Conservation (phyloP, 2,329 filamentous ascomycete genomes). For the Trichocomaceae sp. region DNA sequence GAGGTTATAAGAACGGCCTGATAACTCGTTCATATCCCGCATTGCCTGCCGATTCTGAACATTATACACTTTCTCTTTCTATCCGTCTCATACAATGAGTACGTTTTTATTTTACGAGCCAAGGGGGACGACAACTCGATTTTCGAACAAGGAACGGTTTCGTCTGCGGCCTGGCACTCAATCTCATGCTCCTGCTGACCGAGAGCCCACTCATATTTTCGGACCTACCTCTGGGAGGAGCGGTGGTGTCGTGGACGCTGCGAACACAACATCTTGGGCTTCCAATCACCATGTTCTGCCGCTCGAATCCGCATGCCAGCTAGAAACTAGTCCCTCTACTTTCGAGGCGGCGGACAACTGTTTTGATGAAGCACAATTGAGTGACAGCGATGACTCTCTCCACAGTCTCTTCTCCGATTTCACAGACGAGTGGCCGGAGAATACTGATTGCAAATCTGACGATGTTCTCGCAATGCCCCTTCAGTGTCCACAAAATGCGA, state of each 20-base stretch:
- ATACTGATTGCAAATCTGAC: neutral
- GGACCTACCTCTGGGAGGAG: no score
- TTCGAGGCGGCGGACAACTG: neutral
- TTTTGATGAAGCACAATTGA: neutral
- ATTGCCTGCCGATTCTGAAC: neutral
- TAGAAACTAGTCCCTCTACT: neutral
- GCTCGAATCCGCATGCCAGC: neutral
- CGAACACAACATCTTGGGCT: neutral
- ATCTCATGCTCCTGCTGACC: neutral
- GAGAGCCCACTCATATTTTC: neutral
- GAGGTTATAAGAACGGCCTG: neutral
- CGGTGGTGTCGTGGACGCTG: no score
- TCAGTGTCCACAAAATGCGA: neutral
- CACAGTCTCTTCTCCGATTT: neutral
- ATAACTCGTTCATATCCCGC: neutral
- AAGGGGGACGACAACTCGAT: neutral
- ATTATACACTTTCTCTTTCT: neutral
- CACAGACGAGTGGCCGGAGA: neutral
- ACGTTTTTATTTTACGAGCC: conserved; percentile 1
- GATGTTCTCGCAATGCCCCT: neutral
- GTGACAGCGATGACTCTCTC: neutral
- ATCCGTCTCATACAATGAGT: neutral
- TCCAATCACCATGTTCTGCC: neutral
- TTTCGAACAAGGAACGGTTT: conserved; percentile 3
- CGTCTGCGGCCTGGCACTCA: neutral